Evolutionary conservation across 2,329 filamentous ascomycete species (phyloP).

Genomic region (Colletotrichum trifolii): DNA sequence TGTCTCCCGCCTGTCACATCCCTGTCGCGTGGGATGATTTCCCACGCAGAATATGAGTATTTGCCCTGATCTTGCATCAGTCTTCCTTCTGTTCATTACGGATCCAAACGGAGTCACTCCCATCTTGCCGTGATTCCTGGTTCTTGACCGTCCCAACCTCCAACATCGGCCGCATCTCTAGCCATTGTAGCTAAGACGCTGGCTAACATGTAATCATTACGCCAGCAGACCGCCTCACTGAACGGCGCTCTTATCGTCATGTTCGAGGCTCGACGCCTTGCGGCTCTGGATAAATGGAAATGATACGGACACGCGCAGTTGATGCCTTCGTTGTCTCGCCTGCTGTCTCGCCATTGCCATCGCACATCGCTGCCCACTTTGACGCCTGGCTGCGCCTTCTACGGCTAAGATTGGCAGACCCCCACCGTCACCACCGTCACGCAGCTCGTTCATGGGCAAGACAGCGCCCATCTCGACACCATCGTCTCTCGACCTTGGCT

Average conservation of each 20-base stretch:
- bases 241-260: slow-evolving; percentile 18
- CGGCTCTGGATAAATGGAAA: slow-evolving; percentile 1
- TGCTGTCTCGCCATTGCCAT: slow-evolving; percentile 3
- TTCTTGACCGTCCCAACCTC: neutral
- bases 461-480: slow-evolving; percentile 1
- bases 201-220: slow-evolving; percentile 12
- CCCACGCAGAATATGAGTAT: neutral
- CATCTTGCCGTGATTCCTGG: too few species aligned
- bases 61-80: slow-evolving; percentile 1
- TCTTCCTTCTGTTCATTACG: slow-evolving; percentile 24
- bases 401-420: slow-evolving; percentile 11
- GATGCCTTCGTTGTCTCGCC: slow-evolving; percentile 7
- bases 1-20: too few species aligned
- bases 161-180: too few species aligned
- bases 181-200: slow-evolving; percentile 6
- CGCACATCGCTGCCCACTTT: slow-evolving; percentile 6
- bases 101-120: neutral
- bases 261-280: slow-evolving; percentile 19
- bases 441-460: neutral
- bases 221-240: slow-evolving; percentile 30
- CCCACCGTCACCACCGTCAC: slow-evolving; percentile 8
- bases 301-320: neutral
- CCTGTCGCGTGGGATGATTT: slow-evolving; percentile 26
- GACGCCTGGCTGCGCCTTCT: slow-evolving; percentile 2
- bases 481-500: slow-evolving; percentile 2